Base-by-base conservation (phyloP, 2,329 filamentous ascomycete genomes). In the Dactylellina drechsleri region DNA sequence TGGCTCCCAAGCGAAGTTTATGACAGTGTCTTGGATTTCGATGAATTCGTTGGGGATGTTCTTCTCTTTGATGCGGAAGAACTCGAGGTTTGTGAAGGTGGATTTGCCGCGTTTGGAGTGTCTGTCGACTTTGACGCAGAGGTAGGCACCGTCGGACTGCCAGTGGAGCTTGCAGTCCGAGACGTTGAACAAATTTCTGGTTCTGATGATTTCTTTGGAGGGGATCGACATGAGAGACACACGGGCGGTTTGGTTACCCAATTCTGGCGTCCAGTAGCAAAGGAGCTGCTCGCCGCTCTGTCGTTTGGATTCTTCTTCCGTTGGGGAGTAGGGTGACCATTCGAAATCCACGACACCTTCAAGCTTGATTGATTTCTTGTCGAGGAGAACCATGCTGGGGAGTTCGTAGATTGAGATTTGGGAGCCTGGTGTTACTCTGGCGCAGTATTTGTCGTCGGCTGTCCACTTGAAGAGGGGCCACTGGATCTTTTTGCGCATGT, bases 391-490 rank as follows among this genome's bases (percentile, higher is more conserved):
- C 93, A 97, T 97, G 80, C 90, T 87, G 49, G 93, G 93, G 13
- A 93, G 85, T 82, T 97, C 92, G 82, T 96, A 97, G 80, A 97
- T 88, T 61, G 92, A 95, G 80, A 99, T 96, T 66, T 92, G 92
- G 79, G 93, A 88, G 78, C 91, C 91, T 78, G 92, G 93, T 76
- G 89, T 92, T 85, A 98, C 89, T 77, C 95, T 90, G 20, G 95
- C 95, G 76, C 98, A 93, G 82, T 97, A 99, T 83, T 96, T 95
- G 84, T 97, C 93, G 81, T 99, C 95, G 2, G 95, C 86, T 31
- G 95, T 98, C 95, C 95, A 99, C 85, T 99, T 99, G 89, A 99
- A 99, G 1, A 94, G 93, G 23, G 95, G 95, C 95, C 95, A 99
- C 81, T 95, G 92, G 79, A 96, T 89, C 87, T 97, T 97, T 83